Conservation (phyloP, 805 yeast genomes). For the Saccharomycopsis fibuligera region DNA sequence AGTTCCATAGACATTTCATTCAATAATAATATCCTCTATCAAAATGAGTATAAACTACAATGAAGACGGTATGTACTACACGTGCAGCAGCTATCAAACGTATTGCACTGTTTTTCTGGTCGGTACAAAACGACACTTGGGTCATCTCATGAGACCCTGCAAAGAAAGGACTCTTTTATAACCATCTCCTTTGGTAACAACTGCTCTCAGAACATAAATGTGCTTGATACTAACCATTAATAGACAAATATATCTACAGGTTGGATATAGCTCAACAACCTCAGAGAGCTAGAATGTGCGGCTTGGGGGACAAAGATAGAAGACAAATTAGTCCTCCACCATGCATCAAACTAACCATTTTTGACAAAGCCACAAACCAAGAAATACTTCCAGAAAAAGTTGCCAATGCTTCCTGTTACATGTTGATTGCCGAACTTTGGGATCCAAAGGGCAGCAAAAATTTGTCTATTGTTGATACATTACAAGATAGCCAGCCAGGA, state of each 20-base stretch:
- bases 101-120: no score
- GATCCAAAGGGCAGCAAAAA: conserved; percentile 29
- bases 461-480: conserved; percentile 21
- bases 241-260: conserved; percentile 22
- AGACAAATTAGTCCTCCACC: conserved; percentile 32
- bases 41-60: no score
- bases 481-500: conserved; percentile 17
- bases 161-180: no score
- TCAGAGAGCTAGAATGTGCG: conserved; percentile 41
- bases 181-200: no score
- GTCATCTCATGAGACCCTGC: no score
- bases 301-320: conserved; percentile 37
- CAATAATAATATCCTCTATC: no score
- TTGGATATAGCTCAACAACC: conserved; percentile 38
- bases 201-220: no score
- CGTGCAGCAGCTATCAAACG: no score
- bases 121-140: no score
- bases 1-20: no score
- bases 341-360: conserved; percentile 25
- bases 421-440: conserved; percentile 37
- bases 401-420: conserved; percentile 29
- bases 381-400: conserved; percentile 26
- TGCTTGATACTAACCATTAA: conserved; percentile 1
- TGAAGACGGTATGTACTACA: no score
- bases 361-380: conserved; percentile 24